A percentile compares a stretch with the other conserved stretches of the same genome.
Conservation (phyloP, 2,329 filamentous ascomycete species). For the Beauveria sp. region DNA sequence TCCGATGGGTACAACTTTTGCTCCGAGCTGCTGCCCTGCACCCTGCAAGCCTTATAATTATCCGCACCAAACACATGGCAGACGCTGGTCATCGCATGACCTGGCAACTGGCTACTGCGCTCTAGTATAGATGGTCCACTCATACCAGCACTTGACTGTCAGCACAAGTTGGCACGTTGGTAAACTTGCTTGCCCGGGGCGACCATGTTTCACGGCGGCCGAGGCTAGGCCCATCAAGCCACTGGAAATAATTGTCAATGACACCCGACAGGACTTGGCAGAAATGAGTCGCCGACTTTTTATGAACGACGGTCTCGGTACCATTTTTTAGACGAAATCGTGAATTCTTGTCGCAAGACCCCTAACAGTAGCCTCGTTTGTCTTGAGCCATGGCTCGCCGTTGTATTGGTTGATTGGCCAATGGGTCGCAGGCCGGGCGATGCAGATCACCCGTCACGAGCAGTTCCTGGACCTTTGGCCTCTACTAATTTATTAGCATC, state of each 20-base stretch:
- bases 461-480: no score
- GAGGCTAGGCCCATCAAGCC: not conserved
- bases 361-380: no score
- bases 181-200: not conserved
- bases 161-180: not conserved
- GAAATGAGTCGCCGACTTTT: no score
- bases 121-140: not conserved
- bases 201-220: not conserved
- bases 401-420: no score
- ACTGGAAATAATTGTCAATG: constrained; percentile 2
- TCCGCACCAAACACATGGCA: not conserved
- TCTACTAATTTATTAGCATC: no score
- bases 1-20: constrained; percentile 10
- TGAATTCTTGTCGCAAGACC: no score
- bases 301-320: no score
- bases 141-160: not conserved
- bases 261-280: no score
- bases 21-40: not conserved
- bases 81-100: not conserved
- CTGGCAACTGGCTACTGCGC: not conserved
- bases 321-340: no score
- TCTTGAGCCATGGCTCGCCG: no score
- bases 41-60: not conserved
- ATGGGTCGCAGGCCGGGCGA: no score
- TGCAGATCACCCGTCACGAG: no score